Conservation (phyloP, 345 rosid genomes). For the Brassica cretica region DNA sequence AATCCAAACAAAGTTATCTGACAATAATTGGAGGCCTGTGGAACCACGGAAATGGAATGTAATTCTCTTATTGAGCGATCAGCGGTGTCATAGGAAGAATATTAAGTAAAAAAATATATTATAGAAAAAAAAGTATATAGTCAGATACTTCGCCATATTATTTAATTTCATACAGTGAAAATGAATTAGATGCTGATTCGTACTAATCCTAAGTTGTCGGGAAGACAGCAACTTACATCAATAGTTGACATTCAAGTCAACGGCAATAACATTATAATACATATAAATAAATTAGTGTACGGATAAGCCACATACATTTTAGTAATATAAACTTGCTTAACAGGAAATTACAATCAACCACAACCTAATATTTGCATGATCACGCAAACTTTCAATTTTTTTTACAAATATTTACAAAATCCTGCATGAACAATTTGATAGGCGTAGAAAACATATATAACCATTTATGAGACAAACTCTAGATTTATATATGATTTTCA, state of each 20-base stretch:
- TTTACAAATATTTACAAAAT: slow-evolving; percentile 33
- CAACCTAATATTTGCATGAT: slow-evolving; percentile 4
- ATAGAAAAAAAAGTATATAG: slow-evolving; percentile 5
- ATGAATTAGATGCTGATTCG: slow-evolving; percentile 38
- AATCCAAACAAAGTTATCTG: slow-evolving; percentile 6
- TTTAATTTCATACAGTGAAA: neutral
- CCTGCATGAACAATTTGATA: neutral
- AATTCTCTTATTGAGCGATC: slow-evolving; percentile 6
- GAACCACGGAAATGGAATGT: slow-evolving; percentile 33
- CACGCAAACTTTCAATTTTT: slow-evolving; percentile 19
- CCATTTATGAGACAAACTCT: slow-evolving; percentile 1
- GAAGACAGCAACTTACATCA: slow-evolving; percentile 9
- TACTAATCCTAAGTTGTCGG: slow-evolving; percentile 40
- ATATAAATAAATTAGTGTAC: neutral
- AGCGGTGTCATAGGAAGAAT: slow-evolving; percentile 20
- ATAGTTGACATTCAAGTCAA: slow-evolving; percentile 32
- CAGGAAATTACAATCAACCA: slow-evolving; percentile 24
- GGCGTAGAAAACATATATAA: slow-evolving; percentile 6
- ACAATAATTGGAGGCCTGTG: slow-evolving; percentile 16
- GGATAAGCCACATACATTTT: slow-evolving; percentile 2
- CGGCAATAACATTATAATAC: slow-evolving; percentile 15
- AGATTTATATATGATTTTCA: slow-evolving; percentile 2
- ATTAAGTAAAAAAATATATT: neutral
- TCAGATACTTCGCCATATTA: slow-evolving; percentile 5
- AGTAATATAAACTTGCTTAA: slow-evolving; percentile 2